phyloP scores from a whole-genome alignment of 495 filamentous ascomycete genomes.

The Penicillium taxi region DNA sequence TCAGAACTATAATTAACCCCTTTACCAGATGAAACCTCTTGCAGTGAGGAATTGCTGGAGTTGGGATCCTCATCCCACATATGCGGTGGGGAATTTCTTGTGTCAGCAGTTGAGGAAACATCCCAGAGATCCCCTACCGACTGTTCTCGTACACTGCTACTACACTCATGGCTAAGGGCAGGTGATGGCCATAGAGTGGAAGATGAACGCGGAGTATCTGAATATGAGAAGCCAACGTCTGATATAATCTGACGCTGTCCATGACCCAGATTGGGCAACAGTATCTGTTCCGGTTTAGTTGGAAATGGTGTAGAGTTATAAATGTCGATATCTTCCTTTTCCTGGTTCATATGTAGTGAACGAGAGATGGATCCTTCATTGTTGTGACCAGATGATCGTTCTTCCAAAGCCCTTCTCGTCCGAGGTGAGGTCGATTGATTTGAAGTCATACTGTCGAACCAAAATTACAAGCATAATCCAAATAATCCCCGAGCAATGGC shows the following conservation, averaged over 20 bases:
- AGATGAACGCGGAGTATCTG: conserved; percentile 13
- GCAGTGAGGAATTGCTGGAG: conserved; percentile 38
- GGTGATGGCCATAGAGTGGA: conserved; percentile 25
- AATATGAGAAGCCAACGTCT: conserved; percentile 26
- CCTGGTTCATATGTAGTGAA: conserved; percentile 30
- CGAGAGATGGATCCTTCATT: conserved; percentile 36
- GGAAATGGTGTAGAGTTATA: conserved; percentile 43
- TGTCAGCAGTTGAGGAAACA: conserved; percentile 35
- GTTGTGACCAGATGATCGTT: conserved; percentile 45
- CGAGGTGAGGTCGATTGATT: conserved; percentile 31
- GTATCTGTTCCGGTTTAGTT: conserved; percentile 45
- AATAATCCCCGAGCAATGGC: conserved; percentile 6
- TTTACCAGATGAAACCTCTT: conserved; percentile 25
- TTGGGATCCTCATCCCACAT: conserved; percentile 40
- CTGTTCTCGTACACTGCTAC: conserved; percentile 25
- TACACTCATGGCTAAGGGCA: conserved; percentile 18
- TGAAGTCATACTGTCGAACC: conserved; percentile 28
- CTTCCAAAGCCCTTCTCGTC: conserved; percentile 40
- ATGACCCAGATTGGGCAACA: conserved; percentile 41
- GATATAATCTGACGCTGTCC: conserved; percentile 32
- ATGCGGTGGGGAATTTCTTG: conserved; percentile 33
- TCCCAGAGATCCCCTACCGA: conserved; percentile 34
- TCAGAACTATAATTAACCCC: conserved; percentile 12
- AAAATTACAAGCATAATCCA: conserved; percentile 30
- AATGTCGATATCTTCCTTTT: conserved; percentile 32